Conservation (phyloP, 1,139 yeast genomes). For the Pneumocystis jirovecii region DNA sequence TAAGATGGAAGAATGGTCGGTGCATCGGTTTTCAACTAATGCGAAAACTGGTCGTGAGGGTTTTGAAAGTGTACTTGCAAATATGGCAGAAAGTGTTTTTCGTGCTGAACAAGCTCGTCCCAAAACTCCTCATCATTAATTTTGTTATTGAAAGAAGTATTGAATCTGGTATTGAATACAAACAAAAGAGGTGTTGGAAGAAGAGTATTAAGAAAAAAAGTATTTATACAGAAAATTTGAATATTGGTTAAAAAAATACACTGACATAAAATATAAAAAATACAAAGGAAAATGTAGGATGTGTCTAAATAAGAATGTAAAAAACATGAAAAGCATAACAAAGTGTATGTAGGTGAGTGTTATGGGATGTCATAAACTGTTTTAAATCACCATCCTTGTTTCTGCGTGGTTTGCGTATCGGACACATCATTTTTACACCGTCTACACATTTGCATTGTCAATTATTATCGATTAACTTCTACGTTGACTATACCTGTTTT, state of each 20-base stretch:
- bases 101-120: not conserved
- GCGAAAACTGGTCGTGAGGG: constrained; percentile 71
- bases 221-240: not conserved
- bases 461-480: too few species aligned
- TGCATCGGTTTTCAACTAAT: constrained; percentile 75
- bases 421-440: not conserved
- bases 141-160: not conserved
- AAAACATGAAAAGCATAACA: not conserved
- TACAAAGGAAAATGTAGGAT: not conserved
- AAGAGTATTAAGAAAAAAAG: not conserved
- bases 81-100: not conserved
- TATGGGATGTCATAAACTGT: too few species aligned
- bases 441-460: not conserved
- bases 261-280: not conserved
- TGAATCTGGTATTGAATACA: not conserved
- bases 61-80: constrained; percentile 55
- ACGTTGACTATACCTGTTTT: too few species aligned
- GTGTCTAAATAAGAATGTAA: not conserved
- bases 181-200: not conserved
- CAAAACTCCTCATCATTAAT: not conserved
- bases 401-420: not conserved
- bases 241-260: not conserved
- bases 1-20: constrained; percentile 78
- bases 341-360: not conserved
- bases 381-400: not conserved